A percentile compares a stretch with the other conserved stretches of the same genome.
Conservation (phyloP, 2,329 filamentous ascomycete species). For the Orbilia javanica region DNA sequence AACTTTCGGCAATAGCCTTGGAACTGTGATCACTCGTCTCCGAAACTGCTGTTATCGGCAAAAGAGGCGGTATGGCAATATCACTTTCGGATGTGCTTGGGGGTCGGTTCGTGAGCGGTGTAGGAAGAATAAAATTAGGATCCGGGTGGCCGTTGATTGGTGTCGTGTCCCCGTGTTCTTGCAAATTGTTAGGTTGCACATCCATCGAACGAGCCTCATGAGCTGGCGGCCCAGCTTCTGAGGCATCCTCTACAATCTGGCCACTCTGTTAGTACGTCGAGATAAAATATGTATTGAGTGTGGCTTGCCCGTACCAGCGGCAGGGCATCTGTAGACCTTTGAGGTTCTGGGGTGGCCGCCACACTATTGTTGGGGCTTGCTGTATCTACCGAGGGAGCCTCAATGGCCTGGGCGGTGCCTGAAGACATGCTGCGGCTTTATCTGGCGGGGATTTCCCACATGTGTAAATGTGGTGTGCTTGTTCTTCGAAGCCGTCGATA, state of each 20-base stretch:
- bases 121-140: conserved; percentile 1
- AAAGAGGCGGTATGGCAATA: conserved; percentile 12
- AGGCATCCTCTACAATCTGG: conserved; percentile 65
- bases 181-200: conserved; percentile 74
- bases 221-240: conserved; percentile 71
- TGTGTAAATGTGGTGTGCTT: conserved; percentile 17
- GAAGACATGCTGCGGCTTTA: conserved; percentile 45
- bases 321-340: conserved; percentile 21
- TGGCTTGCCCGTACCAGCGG: conserved; percentile 17
- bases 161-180: conserved; percentile 62
- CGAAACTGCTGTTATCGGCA: conserved; percentile 15
- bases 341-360: conserved; percentile 25
- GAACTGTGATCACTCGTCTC: conserved; percentile 60
- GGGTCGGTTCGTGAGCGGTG: background rate
- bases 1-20: conserved; percentile 69
- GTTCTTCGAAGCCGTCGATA: conserved; percentile 1
- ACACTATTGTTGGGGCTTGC: background rate
- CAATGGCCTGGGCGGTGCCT: conserved; percentile 30
- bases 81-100: conserved; percentile 24
- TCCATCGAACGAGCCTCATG: conserved; percentile 72
- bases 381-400: conserved; percentile 6
- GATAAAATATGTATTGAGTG: background rate
- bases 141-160: conserved; percentile 40
- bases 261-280: conserved; percentile 3
- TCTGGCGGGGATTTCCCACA: conserved; percentile 37